These are phyloP conservation scores for Canavalia gladiata DNA, from an alignment of 306 rosid species.

Conservation along the genomic window DNA sequence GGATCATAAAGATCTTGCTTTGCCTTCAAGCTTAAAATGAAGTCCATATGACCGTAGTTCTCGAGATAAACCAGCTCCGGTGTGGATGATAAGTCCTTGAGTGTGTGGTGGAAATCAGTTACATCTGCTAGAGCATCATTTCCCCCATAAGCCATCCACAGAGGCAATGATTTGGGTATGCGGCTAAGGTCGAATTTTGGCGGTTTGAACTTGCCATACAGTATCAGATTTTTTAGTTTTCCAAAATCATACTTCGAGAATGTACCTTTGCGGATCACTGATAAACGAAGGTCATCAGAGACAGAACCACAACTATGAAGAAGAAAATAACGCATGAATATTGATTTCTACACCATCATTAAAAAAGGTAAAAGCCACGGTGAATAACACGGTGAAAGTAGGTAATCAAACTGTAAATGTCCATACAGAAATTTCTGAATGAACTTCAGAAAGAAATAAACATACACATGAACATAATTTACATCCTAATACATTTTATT, in stretches of 20 bases:
- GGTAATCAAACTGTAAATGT: conserved; percentile 38
- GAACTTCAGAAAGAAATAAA: neutral
- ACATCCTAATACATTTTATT: too few relatives aligned
- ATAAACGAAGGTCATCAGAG: conserved; percentile 43
- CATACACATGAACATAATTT: too few relatives aligned
- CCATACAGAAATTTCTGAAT: conserved; percentile 10
- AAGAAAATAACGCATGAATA: conserved; percentile 31
- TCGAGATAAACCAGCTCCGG: conserved; percentile 87
- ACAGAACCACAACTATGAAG: neutral
- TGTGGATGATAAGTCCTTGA: conserved; percentile 69
- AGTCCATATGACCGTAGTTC: conserved; percentile 87
- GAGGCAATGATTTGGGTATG: conserved; percentile 84
- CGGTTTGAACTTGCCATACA: conserved; percentile 74
- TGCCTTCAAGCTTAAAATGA: conserved; percentile 74
- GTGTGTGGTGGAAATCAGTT: conserved; percentile 69
- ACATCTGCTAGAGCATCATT: conserved; percentile 81
- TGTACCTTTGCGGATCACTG: conserved; percentile 91
- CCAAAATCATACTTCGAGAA: conserved; percentile 92
- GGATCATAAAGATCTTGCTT: conserved; percentile 83
- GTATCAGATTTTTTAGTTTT: conserved; percentile 66
- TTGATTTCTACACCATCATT: conserved; percentile 8
- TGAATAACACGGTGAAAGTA: conserved; percentile 17
- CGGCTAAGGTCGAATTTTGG: conserved; percentile 77
- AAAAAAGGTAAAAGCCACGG: conserved; percentile 1
- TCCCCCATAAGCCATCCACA: conserved; percentile 96